A percentile compares a stretch with the other conserved stretches of the same genome.
Evolutionary conservation across 1,284 basidiomycete genomes (phyloP).

Genomic region (Sporisorium exsertum): DNA sequence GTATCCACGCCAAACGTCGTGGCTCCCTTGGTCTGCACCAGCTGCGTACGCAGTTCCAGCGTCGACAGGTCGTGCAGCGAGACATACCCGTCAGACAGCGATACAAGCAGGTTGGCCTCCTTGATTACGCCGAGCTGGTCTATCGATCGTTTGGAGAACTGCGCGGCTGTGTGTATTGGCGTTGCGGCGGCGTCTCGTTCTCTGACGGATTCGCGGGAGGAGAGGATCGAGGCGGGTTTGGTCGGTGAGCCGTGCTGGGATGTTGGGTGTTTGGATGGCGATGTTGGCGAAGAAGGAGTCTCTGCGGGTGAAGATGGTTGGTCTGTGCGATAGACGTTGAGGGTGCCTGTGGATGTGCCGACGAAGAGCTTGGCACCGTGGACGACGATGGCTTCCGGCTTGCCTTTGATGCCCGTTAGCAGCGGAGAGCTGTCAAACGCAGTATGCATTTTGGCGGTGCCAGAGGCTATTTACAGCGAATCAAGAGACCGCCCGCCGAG

Average conservation of each 20-base stretch:
- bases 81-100: conserved; percentile 79
- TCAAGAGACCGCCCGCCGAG: not conserved
- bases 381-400: conserved; percentile 44
- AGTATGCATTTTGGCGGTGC: conserved; percentile 38
- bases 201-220: conserved; percentile 11
- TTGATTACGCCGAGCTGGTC: conserved; percentile 87
- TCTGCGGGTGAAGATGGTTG: conserved; percentile 3
- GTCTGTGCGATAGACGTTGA: conserved; percentile 44
- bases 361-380: conserved; percentile 59
- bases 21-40: conserved; percentile 78
- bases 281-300: conserved; percentile 3
- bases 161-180: conserved; percentile 44
- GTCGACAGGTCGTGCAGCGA: conserved; percentile 74
- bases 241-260: conserved; percentile 19
- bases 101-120: conserved; percentile 82
- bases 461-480: not conserved
- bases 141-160: conserved; percentile 77
- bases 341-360: conserved; percentile 48
- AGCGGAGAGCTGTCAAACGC: conserved; percentile 49
- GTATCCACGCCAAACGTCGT: conserved; percentile 83
- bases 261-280: conserved; percentile 10
- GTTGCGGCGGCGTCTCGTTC: conserved; percentile 8
- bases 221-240: conserved; percentile 31
- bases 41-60: conserved; percentile 74
- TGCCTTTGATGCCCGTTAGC: conserved; percentile 46